phyloP scores from a whole-genome alignment of 2,329 filamentous ascomycete genomes.

The Colletotrichum costaricense region DNA sequence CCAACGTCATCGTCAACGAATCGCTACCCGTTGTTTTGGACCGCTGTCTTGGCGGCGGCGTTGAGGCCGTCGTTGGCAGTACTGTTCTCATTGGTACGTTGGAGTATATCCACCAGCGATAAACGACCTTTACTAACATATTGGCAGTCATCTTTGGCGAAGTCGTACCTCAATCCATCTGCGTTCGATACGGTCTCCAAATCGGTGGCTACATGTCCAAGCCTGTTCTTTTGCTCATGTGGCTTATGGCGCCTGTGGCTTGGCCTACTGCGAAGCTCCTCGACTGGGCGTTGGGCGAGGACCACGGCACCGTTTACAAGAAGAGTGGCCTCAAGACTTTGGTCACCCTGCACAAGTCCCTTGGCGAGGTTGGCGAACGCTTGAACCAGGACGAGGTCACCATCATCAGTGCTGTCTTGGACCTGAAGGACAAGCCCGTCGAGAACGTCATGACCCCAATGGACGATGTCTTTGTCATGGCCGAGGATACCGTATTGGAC shows the following conservation, averaged over 20 bases:
- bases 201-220: constrained; percentile 96
- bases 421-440: constrained; percentile 95
- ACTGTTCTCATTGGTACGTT: constrained; percentile 89
- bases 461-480: constrained; percentile 96
- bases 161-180: constrained; percentile 94
- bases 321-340: constrained; percentile 97
- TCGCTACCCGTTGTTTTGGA: constrained; percentile 95
- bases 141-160: constrained; percentile 93
- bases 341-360: constrained; percentile 91
- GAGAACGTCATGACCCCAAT: constrained; percentile 98
- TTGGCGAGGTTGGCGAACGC: constrained; percentile 87
- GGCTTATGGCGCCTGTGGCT: constrained; percentile 86
- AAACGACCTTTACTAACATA: neutral
- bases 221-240: constrained; percentile 90
- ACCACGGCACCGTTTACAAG: constrained; percentile 95
- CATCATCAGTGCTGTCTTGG: constrained; percentile 96
- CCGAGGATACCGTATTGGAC: constrained; percentile 92
- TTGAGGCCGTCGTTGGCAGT: constrained; percentile 92
- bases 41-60: constrained; percentile 91
- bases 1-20: constrained; percentile 98
- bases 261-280: constrained; percentile 97
- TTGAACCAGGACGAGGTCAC: constrained; percentile 98
- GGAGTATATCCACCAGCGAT: neutral
- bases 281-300: constrained; percentile 89
- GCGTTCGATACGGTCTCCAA: constrained; percentile 93